Percentiles rank a stretch among this genome's conserved stretches.
Evolutionary conservation across 345 rosid genomes (phyloP).

Genomic region (Gossypium australe): DNA sequence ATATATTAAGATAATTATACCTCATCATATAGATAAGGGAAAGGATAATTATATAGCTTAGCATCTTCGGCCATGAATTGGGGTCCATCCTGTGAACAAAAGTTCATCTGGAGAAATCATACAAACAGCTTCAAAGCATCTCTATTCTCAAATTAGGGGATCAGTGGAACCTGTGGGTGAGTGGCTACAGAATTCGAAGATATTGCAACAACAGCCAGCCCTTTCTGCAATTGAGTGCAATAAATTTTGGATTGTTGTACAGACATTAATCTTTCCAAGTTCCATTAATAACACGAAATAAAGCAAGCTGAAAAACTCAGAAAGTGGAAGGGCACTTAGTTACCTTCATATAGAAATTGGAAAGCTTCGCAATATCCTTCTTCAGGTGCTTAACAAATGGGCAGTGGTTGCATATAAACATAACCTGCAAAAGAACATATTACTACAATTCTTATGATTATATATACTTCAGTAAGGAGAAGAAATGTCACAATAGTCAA

Average conservation of each 20-base stretch:
- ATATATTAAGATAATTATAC: slow-evolving; percentile 20
- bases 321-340: slow-evolving; percentile 8
- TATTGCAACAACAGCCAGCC: slow-evolving; percentile 86
- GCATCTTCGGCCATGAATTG: slow-evolving; percentile 90
- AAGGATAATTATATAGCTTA: slow-evolving; percentile 53
- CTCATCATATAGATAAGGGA: slow-evolving; percentile 85
- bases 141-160: slow-evolving; percentile 31
- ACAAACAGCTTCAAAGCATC: slow-evolving; percentile 21
- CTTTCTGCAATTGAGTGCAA: slow-evolving; percentile 50
- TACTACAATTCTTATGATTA: neutral
- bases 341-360: slow-evolving; percentile 78
- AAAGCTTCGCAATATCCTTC: slow-evolving; percentile 74
- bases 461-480: neutral
- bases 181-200: slow-evolving; percentile 76
- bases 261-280: neutral
- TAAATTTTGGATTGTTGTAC: neutral
- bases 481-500: neutral
- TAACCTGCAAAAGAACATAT: slow-evolving; percentile 42
- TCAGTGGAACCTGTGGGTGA: slow-evolving; percentile 75
- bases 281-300: neutral
- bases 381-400: slow-evolving; percentile 89
- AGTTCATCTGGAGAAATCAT: slow-evolving; percentile 20
- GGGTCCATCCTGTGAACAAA: slow-evolving; percentile 77
- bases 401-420: slow-evolving; percentile 92
- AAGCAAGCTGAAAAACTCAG: neutral